Percentiles rank a stretch among this genome's conserved stretches.
These are phyloP conservation scores for Shiraia sp. DNA, from an alignment of 2,329 filamentous ascomycete genomes.

Conservation along the genomic window DNA sequence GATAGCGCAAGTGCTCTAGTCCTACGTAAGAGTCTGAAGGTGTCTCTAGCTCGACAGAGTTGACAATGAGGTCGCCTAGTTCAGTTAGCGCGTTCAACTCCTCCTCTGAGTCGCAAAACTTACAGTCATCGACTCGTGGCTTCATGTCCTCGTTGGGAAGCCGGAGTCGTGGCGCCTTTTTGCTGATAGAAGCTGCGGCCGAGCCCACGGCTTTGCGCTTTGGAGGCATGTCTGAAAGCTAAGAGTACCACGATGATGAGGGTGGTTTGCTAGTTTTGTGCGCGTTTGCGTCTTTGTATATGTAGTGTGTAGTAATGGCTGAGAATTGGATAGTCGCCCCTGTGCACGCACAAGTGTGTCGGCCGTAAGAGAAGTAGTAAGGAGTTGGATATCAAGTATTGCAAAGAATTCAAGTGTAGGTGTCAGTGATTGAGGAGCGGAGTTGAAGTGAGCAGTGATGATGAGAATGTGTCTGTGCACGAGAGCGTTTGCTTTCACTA, in stretches of 20 bases:
- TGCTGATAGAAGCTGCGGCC: neutral
- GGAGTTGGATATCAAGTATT: too few relatives aligned
- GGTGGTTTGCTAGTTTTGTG: too few relatives aligned
- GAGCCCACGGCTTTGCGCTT: neutral
- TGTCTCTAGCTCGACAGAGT: conserved; percentile 12
- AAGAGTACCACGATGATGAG: too few relatives aligned
- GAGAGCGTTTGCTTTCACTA: conserved; percentile 7
- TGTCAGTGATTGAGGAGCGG: neutral
- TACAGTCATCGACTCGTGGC: neutral
- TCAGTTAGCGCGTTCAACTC: conserved; percentile 7
- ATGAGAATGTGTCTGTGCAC: conserved; percentile 6
- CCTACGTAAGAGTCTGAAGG: too few relatives aligned
- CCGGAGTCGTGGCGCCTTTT: neutral
- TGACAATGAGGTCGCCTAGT: conserved; percentile 20
- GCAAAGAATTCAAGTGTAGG: neutral
- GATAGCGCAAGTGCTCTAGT: too few relatives aligned
- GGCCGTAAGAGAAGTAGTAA: too few relatives aligned
- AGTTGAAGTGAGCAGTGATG: too few relatives aligned
- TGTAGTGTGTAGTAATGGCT: too few relatives aligned
- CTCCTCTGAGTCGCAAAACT: neutral
- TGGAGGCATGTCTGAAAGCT: neutral
- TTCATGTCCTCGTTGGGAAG: neutral
- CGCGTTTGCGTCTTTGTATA: too few relatives aligned
- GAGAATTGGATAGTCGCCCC: too few relatives aligned
- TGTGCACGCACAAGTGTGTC: too few relatives aligned